Conservation (phyloP, 352 stramenopile genomes). For the Pythium apleroticum region DNA sequence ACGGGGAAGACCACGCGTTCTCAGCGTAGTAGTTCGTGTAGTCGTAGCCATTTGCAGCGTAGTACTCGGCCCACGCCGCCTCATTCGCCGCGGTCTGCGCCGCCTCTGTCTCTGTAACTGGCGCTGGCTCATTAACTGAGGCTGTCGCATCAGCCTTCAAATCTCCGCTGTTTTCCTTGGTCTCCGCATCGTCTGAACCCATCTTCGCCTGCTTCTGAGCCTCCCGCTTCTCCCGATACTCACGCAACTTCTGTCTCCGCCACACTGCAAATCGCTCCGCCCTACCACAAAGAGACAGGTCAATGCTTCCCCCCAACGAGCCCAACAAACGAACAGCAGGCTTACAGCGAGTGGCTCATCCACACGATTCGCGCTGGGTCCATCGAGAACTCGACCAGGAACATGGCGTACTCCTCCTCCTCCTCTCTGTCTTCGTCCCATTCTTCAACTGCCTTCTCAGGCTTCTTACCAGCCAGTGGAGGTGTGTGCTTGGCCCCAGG, state of each 20-base stretch:
- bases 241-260: slow-evolving; percentile 18
- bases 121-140: not conserved
- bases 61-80: not conserved
- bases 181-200: not conserved
- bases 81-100: not conserved
- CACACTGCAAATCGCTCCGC: slow-evolving; percentile 29
- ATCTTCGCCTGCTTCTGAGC: not conserved
- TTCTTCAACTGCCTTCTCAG: slow-evolving; percentile 12
- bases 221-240: slow-evolving; percentile 9
- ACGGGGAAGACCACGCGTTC: slow-evolving; percentile 1
- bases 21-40: slow-evolving; percentile 12
- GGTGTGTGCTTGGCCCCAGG: not conserved
- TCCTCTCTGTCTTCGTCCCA: slow-evolving; percentile 16
- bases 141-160: not conserved
- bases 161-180: not conserved
- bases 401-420: slow-evolving; percentile 45
- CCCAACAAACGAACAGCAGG: not conserved
- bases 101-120: not conserved
- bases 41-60: slow-evolving; percentile 13
- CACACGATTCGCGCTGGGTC: slow-evolving; percentile 58
- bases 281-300: slow-evolving; percentile 12
- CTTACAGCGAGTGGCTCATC: slow-evolving; percentile 69
- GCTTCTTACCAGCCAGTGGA: not conserved
- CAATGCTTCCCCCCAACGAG: not conserved
- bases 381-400: slow-evolving; percentile 70